phyloP scores from a whole-genome alignment of 148 eudicot genomes.

The Arbutus unedo region DNA sequence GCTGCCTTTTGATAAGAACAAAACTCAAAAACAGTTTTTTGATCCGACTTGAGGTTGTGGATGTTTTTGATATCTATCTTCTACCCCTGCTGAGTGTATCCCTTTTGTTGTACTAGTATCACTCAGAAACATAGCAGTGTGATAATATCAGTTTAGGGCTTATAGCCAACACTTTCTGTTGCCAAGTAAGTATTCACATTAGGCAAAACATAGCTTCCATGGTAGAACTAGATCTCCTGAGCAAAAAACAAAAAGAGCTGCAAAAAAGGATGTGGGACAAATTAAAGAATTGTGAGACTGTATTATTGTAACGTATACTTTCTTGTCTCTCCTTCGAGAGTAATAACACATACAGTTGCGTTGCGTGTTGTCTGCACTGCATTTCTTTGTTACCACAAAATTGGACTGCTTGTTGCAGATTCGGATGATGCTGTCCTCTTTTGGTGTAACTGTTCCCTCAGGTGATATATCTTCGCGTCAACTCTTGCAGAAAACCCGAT shows the following conservation, averaged over 20 bases:
- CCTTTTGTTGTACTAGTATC: neutral
- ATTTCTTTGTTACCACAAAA: no score
- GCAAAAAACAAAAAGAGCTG: neutral
- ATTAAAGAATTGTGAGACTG: neutral
- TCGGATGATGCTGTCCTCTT: constrained; percentile 15
- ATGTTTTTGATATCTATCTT: neutral
- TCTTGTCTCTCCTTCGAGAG: neutral
- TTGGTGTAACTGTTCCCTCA: constrained; percentile 23
- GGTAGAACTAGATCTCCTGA: neutral
- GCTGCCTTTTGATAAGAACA: no score
- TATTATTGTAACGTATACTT: neutral
- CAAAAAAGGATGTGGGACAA: neutral
- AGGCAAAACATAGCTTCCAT: neutral
- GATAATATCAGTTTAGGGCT: neutral
- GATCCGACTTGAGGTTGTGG: neutral
- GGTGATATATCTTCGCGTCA: constrained; percentile 35
- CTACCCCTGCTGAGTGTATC: neutral
- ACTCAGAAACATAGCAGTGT: neutral
- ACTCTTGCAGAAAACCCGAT: constrained; percentile 45
- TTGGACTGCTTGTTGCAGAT: no score
- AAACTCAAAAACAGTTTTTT: no score
- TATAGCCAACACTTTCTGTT: neutral
- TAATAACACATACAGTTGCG: neutral
- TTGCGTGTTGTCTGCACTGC: no score
- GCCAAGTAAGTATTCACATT: neutral